A percentile compares a stretch with the other conserved stretches of the same genome.
Evolutionary conservation across 2,329 filamentous ascomycete species (phyloP).

Genomic region (Colletotrichum brevisporum): DNA sequence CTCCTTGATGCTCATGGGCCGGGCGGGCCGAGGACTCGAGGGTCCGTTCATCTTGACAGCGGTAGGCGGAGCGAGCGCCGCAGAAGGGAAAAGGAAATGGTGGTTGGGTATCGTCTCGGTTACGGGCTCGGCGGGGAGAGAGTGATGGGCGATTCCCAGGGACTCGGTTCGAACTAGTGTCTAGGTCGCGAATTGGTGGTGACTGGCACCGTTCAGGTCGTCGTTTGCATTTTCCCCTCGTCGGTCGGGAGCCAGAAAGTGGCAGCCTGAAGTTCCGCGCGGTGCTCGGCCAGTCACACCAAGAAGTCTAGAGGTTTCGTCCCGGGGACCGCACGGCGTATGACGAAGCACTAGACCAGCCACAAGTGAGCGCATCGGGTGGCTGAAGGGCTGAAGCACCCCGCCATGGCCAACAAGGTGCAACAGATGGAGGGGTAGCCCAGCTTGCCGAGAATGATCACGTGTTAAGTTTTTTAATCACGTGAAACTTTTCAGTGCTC

Average conservation of each 20-base stretch:
- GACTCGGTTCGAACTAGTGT: background rate
- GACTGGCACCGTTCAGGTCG: constrained; percentile 27
- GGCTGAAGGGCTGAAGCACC: constrained; percentile 31
- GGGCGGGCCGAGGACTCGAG: constrained; percentile 53
- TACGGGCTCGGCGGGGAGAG: constrained; percentile 13
- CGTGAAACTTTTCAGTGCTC: no score
- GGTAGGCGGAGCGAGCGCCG: background rate
- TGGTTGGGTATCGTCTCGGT: background rate
- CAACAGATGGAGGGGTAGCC: constrained; percentile 30
- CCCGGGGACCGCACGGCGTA: constrained; percentile 21
- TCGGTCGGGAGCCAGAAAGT: constrained; percentile 22
- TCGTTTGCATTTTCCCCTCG: constrained; percentile 24
- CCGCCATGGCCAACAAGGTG: constrained; percentile 37
- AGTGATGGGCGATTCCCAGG: background rate
- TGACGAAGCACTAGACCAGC: constrained; percentile 39
- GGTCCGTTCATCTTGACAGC: constrained; percentile 46
- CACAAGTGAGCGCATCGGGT: constrained; percentile 18
- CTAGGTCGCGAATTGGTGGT: constrained; percentile 18
- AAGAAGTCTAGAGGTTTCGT: constrained; percentile 37
- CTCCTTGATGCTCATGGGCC: constrained; percentile 81
- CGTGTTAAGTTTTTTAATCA: background rate
- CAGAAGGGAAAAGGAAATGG: background rate
- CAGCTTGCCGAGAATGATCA: constrained; percentile 6
- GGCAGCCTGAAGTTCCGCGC: constrained; percentile 29
- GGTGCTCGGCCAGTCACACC: constrained; percentile 20